These are phyloP conservation scores for Colletotrichum falcatum DNA, from an alignment of 2,329 filamentous ascomycete species.

Conservation along the genomic window DNA sequence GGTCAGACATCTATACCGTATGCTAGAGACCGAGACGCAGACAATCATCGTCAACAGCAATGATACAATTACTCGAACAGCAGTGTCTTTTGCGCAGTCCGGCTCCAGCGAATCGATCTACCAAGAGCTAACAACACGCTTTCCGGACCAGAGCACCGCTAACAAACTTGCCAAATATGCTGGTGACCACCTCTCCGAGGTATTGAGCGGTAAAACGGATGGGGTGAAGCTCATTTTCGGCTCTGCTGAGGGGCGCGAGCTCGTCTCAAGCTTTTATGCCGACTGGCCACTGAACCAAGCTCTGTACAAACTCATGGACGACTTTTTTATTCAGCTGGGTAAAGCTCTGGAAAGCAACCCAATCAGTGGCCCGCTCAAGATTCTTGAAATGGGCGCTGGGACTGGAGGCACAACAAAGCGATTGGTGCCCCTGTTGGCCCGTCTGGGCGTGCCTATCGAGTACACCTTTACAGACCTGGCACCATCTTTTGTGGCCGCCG, in stretches of 20 bases:
- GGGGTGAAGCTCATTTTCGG: slow-evolving; percentile 55
- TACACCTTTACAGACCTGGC: background rate
- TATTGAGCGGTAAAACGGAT: slow-evolving; percentile 50
- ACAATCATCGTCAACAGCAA: slow-evolving; percentile 2
- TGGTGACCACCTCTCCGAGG: slow-evolving; percentile 46
- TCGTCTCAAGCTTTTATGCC: slow-evolving; percentile 52
- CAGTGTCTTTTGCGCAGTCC: background rate
- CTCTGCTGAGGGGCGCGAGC: slow-evolving; percentile 48
- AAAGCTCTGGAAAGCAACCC: background rate
- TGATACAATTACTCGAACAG: background rate
- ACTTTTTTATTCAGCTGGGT: background rate
- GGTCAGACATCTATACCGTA: background rate
- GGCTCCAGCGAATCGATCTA: slow-evolving; percentile 41
- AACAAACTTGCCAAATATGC: slow-evolving; percentile 34
- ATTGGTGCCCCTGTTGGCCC: background rate
- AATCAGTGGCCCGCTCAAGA: background rate
- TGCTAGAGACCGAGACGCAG: slow-evolving; percentile 5
- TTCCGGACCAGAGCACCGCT: background rate
- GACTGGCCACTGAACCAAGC: slow-evolving; percentile 52
- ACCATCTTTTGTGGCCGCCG: background rate
- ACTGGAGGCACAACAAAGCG: background rate
- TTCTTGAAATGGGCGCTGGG: slow-evolving; percentile 6
- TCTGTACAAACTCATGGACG: slow-evolving; percentile 49
- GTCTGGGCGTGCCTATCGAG: background rate
- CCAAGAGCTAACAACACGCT: background rate